These are phyloP conservation scores for Pecoramyces ruminantium DNA, from an alignment of 192 early-diverging fungal genomes.

Conservation along the genomic window DNA sequence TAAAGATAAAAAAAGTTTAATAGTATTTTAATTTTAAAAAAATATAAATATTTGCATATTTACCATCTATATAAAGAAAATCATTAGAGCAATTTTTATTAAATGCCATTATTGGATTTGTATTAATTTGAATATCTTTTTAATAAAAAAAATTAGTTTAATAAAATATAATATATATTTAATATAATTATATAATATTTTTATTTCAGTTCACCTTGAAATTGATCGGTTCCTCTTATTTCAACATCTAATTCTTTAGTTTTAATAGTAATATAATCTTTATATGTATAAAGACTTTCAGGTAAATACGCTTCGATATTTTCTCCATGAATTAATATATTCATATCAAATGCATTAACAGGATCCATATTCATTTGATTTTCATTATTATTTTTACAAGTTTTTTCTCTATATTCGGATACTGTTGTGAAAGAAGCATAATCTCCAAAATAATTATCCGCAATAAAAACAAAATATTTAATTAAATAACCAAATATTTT, in stretches of 20 bases:
- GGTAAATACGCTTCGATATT: not conserved
- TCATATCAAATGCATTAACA: not conserved
- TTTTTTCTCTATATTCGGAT: not conserved
- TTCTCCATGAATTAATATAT: not conserved
- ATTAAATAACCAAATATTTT: not conserved
- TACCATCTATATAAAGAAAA: not conserved
- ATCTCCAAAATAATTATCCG: not conserved
- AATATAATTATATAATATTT: too few relatives aligned
- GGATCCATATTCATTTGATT: not conserved
- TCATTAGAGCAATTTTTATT: not conserved
- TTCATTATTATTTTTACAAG: not conserved
- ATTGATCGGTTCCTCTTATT: not conserved
- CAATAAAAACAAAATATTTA: not conserved
- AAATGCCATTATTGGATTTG: not conserved
- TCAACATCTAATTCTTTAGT: not conserved
- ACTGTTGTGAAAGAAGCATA: not conserved
- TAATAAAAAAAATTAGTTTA: not conserved
- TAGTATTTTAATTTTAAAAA: too few relatives aligned
- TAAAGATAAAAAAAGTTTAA: too few relatives aligned
- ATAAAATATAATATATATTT: not conserved
- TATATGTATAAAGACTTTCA: not conserved
- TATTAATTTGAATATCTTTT: not conserved
- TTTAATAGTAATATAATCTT: not conserved
- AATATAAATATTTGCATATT: not conserved
- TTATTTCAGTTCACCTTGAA: not conserved